Evolutionary conservation across 2,329 filamentous ascomycete genomes (phyloP), one percentile per base, ranked within the genome.

Genomic region (Xylaria hypoxylon): DNA sequence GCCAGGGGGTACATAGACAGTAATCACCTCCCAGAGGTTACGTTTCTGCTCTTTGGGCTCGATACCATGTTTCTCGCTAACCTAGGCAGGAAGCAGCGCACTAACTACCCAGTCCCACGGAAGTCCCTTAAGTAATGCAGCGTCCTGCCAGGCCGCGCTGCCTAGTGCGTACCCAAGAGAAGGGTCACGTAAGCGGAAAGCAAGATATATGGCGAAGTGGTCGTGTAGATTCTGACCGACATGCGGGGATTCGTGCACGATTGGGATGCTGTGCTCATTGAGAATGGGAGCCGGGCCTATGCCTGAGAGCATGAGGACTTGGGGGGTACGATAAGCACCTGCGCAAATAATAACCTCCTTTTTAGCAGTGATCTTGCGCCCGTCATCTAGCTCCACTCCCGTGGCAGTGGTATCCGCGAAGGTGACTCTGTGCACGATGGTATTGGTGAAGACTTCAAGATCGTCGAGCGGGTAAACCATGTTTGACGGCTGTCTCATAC

Each of bases 311-410:
- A 78, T 72, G 4, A 80, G 72, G 3, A 80, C 11, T 52, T 79
- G 73, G 0, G 78, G 78, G 0, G 76, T 78, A 6, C 71, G 68
- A 58, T 76, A 76, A 10, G 74, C 65, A 6, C 78, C 79, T 0
- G 77, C 71, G 10, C 73, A 76, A 22, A 79, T 13, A 38, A 80
- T 75, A 5, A 79, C 70, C 65, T 80, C 76, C 52, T 71, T 74
- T n/a, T 71, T 73, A 1, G n/a, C 75, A 70, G 58, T 71, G 38
- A 59, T 62, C 24, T 67, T 76, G 70, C 59, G 77, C 64, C 24
- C 76, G 66, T 57, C 73, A n/a, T 2, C 72, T 2, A 78, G 75
- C 57, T 81, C 77, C 2, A 86, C 80, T 1, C 84, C 85, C 0
- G 80, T 75, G 2, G 80, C 81, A 81, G 70, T 56, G 28, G 19